A percentile compares a stretch with the other conserved stretches of the same genome.
phyloP scores from a whole-genome alignment of 768 basidiomycete genomes.

The Podaxis sp. region DNA sequence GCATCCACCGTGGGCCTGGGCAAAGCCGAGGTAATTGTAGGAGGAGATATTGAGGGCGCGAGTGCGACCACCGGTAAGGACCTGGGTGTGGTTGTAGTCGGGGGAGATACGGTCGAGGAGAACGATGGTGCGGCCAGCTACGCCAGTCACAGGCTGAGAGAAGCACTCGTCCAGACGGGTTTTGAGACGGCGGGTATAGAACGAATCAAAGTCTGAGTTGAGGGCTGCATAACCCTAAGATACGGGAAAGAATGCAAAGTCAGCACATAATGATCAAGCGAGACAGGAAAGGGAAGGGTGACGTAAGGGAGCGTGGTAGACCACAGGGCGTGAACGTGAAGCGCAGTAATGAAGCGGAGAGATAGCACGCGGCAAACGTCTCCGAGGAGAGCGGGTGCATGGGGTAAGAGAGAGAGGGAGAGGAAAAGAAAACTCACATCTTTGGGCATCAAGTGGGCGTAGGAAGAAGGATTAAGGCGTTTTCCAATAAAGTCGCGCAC shows the following conservation, averaged over 20 bases:
- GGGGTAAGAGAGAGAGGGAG: conserved; percentile 4
- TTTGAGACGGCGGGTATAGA: conserved; percentile 96
- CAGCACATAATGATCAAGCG: conserved; percentile 7
- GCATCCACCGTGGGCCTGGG: conserved; percentile 87
- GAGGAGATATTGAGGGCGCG: conserved; percentile 95
- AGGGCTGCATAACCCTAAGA: conserved; percentile 90
- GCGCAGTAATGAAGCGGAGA: neutral
- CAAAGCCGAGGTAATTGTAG: conserved; percentile 99
- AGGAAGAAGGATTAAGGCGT: conserved; percentile 60
- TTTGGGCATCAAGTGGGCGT: conserved; percentile 77
- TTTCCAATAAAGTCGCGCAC: conserved; percentile 95
- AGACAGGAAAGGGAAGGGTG: conserved; percentile 1
- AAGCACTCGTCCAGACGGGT: conserved; percentile 95
- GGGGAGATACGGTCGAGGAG: conserved; percentile 79
- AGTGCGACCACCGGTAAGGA: conserved; percentile 73
- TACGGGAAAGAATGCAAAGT: conserved; percentile 5
- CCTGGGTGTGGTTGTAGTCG: conserved; percentile 77
- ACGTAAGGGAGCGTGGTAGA: neutral
- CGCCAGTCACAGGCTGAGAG: conserved; percentile 87
- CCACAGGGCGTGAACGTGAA: neutral
- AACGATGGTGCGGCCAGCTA: conserved; percentile 89
- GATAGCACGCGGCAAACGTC: neutral
- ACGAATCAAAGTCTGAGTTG: conserved; percentile 98
- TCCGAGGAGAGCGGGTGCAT: neutral
- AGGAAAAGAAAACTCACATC: conserved; percentile 54